These are phyloP conservation scores for Wickerhamiella australiensis DNA, from an alignment of 805 yeast species.

Conservation along the genomic window DNA sequence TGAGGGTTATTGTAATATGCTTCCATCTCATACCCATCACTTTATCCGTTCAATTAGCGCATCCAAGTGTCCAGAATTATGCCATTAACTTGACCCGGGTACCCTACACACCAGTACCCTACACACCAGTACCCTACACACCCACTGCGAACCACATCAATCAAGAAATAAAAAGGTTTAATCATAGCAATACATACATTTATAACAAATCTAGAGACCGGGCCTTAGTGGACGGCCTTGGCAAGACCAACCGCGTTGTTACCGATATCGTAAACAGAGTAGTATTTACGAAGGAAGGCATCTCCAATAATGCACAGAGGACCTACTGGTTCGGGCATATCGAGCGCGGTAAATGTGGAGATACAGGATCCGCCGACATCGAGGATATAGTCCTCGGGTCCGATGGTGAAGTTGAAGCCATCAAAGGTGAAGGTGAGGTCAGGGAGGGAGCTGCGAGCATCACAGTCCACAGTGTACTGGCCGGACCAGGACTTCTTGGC, in stretches of 20 bases:
- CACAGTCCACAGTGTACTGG: conserved; percentile 90
- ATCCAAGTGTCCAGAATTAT: too few relatives aligned
- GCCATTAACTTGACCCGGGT: too few relatives aligned
- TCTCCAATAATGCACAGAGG: conserved; percentile 95
- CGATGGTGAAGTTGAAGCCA: conserved; percentile 83
- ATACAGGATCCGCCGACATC: conserved; percentile 93
- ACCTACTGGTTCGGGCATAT: conserved; percentile 93
- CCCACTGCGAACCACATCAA: too few relatives aligned
- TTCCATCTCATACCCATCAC: too few relatives aligned
- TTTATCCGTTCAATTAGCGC: too few relatives aligned
- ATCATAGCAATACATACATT: too few relatives aligned
- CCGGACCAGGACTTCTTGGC: conserved; percentile 97
- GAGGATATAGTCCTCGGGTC: conserved; percentile 83
- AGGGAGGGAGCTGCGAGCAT: conserved; percentile 67
- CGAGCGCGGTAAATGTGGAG: conserved; percentile 94
- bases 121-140: too few relatives aligned
- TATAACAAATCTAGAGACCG: too few relatives aligned
- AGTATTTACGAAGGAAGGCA: conserved; percentile 89
- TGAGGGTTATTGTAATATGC: too few relatives aligned
- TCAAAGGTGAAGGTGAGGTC: conserved; percentile 82
- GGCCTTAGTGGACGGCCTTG: conserved; percentile 38
- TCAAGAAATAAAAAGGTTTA: too few relatives aligned
- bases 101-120: too few relatives aligned
- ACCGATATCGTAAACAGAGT: conserved; percentile 85
- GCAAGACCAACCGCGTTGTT: conserved; percentile 93